Evolutionary conservation across 2,329 filamentous ascomycete genomes (phyloP), one percentile per base, ranked within the genome.

Genomic region (Elsinoe perseae): DNA sequence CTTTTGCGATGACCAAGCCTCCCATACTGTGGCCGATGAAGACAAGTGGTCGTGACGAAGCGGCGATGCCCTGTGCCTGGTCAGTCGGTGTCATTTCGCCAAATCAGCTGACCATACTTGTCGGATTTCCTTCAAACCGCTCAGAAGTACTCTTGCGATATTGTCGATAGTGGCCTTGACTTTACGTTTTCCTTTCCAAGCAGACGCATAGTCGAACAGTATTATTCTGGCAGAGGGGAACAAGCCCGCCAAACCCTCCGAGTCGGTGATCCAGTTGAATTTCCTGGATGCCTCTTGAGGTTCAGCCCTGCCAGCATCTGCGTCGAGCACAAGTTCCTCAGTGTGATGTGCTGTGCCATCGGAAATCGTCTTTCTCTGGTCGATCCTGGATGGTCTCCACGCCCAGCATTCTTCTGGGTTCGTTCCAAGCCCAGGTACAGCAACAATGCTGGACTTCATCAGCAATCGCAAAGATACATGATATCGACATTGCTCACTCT

Each of bases 171-270:
- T 46, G 23, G 42, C 42, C 18, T 27, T 46, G 20, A 46, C 42
- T 23, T 46, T 46, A 16, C 12, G 21, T 8, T 23, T 25, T 18
- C 55, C 55, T 25, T 18, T 16, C 55, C 55, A 56, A 14, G 55
- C 55, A 18, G 55, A 56, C 4, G 55, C 55, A 28, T 50, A 56
- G 23, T 56, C 55, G 20, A 52, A 56, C 2, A 56, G 43, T 23
- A 56, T 56, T 20, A 56, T 56, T 7, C 55, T 42, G 21, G 55
- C 32, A 23, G 34, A 34, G 1, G 43, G 30, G 6, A 42, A 50
- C 5, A 56, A 9, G n/a, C 20, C 12, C n/a, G 43, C 46, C 0
- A 56, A 23, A 14, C 55, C 55, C 2, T 56, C 44, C 27, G 55
- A 20, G 23, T 46, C 42, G 5, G 8, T 23, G 18, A 46, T 46